Base-by-base conservation (phyloP, 495 filamentous ascomycete genomes). In the Penicillium pulvis region DNA sequence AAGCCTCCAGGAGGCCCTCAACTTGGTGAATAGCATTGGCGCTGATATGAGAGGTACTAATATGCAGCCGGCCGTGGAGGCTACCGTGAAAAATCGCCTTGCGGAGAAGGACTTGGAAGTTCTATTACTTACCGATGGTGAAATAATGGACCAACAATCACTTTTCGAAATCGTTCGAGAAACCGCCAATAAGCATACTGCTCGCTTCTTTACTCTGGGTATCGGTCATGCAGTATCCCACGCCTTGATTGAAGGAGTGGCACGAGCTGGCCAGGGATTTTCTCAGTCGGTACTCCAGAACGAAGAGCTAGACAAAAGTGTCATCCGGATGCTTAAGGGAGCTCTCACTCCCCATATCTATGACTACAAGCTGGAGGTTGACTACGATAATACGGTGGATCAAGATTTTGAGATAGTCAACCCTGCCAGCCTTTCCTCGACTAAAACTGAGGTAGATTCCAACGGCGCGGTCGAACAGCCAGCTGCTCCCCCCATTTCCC, bases 1-100 rank as follows among this genome's bases (percentile, higher is more conserved):
- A 0, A 83, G 72, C 7, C 67, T 90, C 4, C 58, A 78, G 0
- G 49, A 76, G 53, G 88, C 89, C 0, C 63, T 82, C 5, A 11
- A 16, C 0, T 79, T 86, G 61, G 75, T 84, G 6, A 58, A 79
- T 6, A 55, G n/a, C 0, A 79, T 90, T 50, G 23, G 17, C 0
- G 77, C 84, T 19, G n/a, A 53, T 12, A 14, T 57, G 16, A 43
- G 59, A 1, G 59, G 59, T 6, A 61, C 59, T 1, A 54, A 57
- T 8, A 61, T 61, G 9, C 24, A 48, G 2, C 1, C 10, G 1
- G 54, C 54, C 4, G 49, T 57, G 3, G 2, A 57, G 14, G 42
- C 44, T 20, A 47, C 50, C 7, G 42, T 57, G n/a, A 4, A 46
- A 12, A 53, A 24, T 9, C 46, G 54, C 35, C 33, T 53, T 16